Base-by-base conservation (phyloP, 2,329 filamentous ascomycete genomes). In the Penicillium nordicum region DNA sequence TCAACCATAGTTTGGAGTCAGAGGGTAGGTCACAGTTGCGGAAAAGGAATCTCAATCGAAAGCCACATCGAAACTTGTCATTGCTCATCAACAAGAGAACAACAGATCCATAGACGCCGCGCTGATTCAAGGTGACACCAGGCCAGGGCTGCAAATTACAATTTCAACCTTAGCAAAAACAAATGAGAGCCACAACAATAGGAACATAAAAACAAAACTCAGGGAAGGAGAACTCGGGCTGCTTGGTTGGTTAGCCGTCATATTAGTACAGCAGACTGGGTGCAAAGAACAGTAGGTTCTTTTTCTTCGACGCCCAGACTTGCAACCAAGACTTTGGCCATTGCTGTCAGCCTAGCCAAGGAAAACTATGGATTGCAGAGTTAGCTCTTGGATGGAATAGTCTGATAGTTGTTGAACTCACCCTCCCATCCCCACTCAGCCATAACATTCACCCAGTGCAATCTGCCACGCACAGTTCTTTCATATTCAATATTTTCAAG, bases 371-470 rank as follows among this genome's bases (percentile, higher is more conserved):
- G 18, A 12, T n/a, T 16, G 4, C 4, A 18, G 4, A 11, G 44
- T 54, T 30, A 49, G 21, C 2, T 34, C 11, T 37, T 46, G n/a
- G 4, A 10, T 44, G 11, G 8, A 23, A 7, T 4, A 2, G 7
- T 10, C 21, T 10, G 16, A 21, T 1, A 10, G 34, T 25, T 34
- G 11, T 27, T 18, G 29, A 46, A 50, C 80, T 75, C 75, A 88
- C 86, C 82, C 79, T 89, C 86, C 86, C 87, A 89, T n/a, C 79
- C 76, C 84, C 84, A 88, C 63, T 88, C 86, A 59, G 81, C 82
- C 87, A 89, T 89, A 41, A 89, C 85, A 37, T 85, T 84, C 9
- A 88, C 76, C 87, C 87, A 89, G 71, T 89, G 87, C 65, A 87
- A 72, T 44, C 78, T 78, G 4, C 87, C 86, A 60, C 83, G 80